Percentiles rank a stretch among this genome's conserved stretches.
phyloP scores from a whole-genome alignment of 2,329 filamentous ascomycete genomes.

The Stagonosporopsis cucurbitacearum region DNA sequence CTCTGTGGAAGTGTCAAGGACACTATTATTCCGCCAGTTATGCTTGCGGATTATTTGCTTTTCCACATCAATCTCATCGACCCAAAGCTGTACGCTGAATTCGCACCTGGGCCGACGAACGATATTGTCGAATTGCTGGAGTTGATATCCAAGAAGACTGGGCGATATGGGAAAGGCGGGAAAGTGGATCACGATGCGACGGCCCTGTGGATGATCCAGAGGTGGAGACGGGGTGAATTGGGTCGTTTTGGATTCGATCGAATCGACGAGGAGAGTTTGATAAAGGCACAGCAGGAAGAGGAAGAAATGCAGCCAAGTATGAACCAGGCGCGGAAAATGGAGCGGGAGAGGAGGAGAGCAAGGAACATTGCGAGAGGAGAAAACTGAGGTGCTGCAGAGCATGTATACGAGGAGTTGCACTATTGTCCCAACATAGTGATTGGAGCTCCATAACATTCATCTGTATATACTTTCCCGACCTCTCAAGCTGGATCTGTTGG shows the following conservation, averaged over 20 bases:
- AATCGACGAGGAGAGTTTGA: conserved; percentile 67
- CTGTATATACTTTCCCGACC: background rate
- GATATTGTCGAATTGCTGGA: conserved; percentile 77
- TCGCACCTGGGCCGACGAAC: conserved; percentile 78
- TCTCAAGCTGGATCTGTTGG: too few relatives aligned
- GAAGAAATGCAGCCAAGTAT: conserved; percentile 62
- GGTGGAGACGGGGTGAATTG: conserved; percentile 79
- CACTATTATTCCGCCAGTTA: conserved; percentile 76
- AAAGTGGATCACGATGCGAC: conserved; percentile 72
- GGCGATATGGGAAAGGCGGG: conserved; percentile 77
- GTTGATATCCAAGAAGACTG: conserved; percentile 74
- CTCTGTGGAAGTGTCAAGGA: conserved; percentile 91
- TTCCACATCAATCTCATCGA: conserved; percentile 78
- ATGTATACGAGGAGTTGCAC: background rate
- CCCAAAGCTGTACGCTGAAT: conserved; percentile 67
- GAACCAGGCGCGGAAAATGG: conserved; percentile 71
- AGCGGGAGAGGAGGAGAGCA: conserved; percentile 60
- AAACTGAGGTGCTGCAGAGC: conserved; percentile 7
- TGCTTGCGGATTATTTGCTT: conserved; percentile 88
- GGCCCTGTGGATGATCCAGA: conserved; percentile 79
- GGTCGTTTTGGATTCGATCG: conserved; percentile 83
- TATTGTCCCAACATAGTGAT: background rate
- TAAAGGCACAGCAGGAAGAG: conserved; percentile 57
- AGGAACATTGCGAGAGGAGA: conserved; percentile 35
- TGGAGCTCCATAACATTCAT: background rate